Base-by-base conservation (phyloP, 1,139 yeast species). In the Nakaseomyces glabratus region DNA sequence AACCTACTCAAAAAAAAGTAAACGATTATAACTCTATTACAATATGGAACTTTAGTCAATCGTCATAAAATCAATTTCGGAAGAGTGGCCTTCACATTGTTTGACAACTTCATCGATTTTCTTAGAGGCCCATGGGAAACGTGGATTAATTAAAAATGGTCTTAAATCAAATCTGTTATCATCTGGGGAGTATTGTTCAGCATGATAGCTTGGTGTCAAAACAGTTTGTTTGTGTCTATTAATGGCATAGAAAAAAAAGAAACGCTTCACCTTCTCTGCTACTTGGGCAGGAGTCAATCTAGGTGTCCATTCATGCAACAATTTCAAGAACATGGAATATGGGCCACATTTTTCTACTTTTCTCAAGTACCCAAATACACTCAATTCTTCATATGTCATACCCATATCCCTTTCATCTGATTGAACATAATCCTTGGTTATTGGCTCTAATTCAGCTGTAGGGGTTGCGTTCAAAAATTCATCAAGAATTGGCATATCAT, bases 331-430 rank as follows among this genome's bases (percentile, higher is more conserved):
- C 94, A 85, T 84, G 6, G 93, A 82, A 53, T 81, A 81, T 3
- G 98, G 98, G 1, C 99, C 99, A 60, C 95, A 84, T 60, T 88
- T 86, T 35, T 84, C 86, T 34, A 90, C 80, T 60, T 90, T 90
- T 45, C 99, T 73, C 43, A 90, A 69, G 40, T 80, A 71, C n/a
- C 99, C 99, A 63, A 90, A 88, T 10, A 81, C 66, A 20, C 95
- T 80, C 39, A 90, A 69, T 55, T 90, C 98, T 44, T 86, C 95
- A 53, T 90, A 90, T 0, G 95, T 82, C 81, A 93, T 81, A 1
- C 99, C 99, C 98, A 90, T 90, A 56, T 90, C 99, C 6, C 74
- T 77, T 58, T 90, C 99, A 58, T 90, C 99, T 31, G 94, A 82
- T 60, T 90, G 99, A 10, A 86, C 94, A 51, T 90, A 88, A 41